Evolutionary conservation across 495 filamentous ascomycete genomes (phyloP), one percentile per base, ranked within the genome.

Genomic region (Immersiella caudata): DNA sequence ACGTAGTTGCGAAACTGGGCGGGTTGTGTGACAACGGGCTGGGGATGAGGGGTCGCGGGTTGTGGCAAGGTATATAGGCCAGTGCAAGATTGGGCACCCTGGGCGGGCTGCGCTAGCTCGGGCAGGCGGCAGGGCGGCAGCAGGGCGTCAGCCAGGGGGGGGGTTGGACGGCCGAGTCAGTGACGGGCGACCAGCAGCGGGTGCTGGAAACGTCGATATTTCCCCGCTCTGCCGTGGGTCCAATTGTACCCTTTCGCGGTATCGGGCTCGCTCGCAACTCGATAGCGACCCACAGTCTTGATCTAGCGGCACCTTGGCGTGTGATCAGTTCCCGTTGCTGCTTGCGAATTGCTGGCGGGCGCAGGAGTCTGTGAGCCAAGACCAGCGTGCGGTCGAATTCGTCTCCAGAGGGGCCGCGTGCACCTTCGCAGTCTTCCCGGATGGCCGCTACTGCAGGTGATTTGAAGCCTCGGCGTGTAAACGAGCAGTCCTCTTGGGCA

Each of bases 251-350:
- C 59, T 61, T 60, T 40, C 51, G 26, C 67, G 24, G 59, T 46
- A 46, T 46, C 40, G 40, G 40, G 9, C 40, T 64, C 59, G 49
- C 46, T 55, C 63, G 68, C 64, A 49, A 73, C 56, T 62, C 52
- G 67, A 68, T 59, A 54, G 67, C 57, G 65, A 66, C 60, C 46
- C 26, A 55, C 40, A 46, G 56, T 61, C 11, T 57, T 25, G 62
- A 67, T 61, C 59, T 76, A 73, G 73, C 64, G 69, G 67, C 69
- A 59, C 49, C 75, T 75, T 77, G 73, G 75, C 73, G 68, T 70
- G 73, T 68, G 69, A 68, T 66, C 58, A 65, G 33, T 25, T 65
- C 40, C 65, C 65, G 61, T 63, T 50, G 35, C 11, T 62, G 33
- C 59, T 62, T 62, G 35, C 59, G 35, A 49, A 26, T 56, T n/a